phyloP scores from a whole-genome alignment of 495 filamentous ascomycete species.

The Lindgomyces ingoldianus region DNA sequence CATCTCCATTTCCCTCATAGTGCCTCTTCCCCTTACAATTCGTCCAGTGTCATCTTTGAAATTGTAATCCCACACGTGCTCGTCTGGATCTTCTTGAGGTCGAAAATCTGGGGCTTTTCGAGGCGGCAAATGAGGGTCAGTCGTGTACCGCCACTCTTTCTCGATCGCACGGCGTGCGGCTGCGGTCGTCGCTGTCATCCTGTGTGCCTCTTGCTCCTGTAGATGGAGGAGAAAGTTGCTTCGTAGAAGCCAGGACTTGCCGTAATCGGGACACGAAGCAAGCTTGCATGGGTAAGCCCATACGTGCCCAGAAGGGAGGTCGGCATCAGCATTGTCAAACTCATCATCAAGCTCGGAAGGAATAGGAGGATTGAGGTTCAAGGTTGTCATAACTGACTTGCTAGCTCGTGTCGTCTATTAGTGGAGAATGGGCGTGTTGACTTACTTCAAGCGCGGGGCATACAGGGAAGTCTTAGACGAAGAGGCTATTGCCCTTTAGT shows the following conservation, averaged over 20 bases:
- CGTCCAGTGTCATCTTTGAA: conserved; percentile 9
- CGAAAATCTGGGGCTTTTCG: conserved; percentile 2
- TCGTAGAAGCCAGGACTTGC: conserved; percentile 2
- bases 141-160: background rate
- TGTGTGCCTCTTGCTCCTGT: background rate
- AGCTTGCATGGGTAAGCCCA: conserved; percentile 2
- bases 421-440: no score
- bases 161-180: background rate
- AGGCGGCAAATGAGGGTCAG: conserved; percentile 6
- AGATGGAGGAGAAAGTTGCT: conserved; percentile 9
- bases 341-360: background rate
- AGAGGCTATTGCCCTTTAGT: no score
- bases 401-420: no score
- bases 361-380: background rate
- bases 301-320: background rate
- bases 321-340: background rate
- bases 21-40: no score
- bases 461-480: no score
- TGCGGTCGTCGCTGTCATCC: background rate
- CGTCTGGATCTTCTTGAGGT: conserved; percentile 13
- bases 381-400: no score
- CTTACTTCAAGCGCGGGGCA: no score
- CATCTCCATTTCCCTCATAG: no score
- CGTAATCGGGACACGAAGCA: conserved; percentile 2
- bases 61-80: conserved; percentile 2